Base-by-base conservation (phyloP, 495 filamentous ascomycete species). In the Penicillium macrosclerotiorum region DNA sequence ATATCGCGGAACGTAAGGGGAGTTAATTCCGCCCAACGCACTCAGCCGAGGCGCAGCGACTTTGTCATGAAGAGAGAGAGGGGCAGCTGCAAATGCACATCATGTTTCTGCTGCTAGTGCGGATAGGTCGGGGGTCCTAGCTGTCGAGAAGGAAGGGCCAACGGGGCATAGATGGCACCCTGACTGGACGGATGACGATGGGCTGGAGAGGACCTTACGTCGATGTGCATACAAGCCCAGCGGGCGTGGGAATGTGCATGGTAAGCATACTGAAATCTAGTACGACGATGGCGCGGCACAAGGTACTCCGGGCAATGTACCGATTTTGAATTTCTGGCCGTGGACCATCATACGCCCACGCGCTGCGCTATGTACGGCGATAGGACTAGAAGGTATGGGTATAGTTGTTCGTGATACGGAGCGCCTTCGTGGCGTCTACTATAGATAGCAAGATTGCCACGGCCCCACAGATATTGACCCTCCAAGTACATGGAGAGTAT, bases 71-170 rank as follows among this genome's bases (percentile, higher is more conserved):
- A 24, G 44, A 49, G 49, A 37, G 39, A 47, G 50, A 53, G 50
- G 44, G 45, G 47, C 47, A 51, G 17, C 46, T 56, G 52, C 49
- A 57, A 54, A 29, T 60, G 54, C 57, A 57, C 22, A 54, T 51
- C 57, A 60, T 60, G 12, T 40, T 25, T 27, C 12, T n/a, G n/a
- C 12, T 5, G 17, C 39, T 32, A 30, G 36, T 22, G 22, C 26
- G 34, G 18, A 19, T n/a, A 23, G 34, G 14, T 18, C 25, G 25
- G 25, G 25, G 5, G 11, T 5, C 5, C 25, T 27, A 27, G 8
- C 3, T 3, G 16, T 20, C 3, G n/a, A 16, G 22, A 38, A 18
- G 18, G 35, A 20, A 37, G 18, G 32, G 14, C 32, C 11, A 35
- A n/a, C n/a, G n/a, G n/a, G n/a, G n/a, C n/a, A n/a, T n/a, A n/a